Conservation (phyloP, 1,139 yeast species). For the Sugiyamaella pinicola region DNA sequence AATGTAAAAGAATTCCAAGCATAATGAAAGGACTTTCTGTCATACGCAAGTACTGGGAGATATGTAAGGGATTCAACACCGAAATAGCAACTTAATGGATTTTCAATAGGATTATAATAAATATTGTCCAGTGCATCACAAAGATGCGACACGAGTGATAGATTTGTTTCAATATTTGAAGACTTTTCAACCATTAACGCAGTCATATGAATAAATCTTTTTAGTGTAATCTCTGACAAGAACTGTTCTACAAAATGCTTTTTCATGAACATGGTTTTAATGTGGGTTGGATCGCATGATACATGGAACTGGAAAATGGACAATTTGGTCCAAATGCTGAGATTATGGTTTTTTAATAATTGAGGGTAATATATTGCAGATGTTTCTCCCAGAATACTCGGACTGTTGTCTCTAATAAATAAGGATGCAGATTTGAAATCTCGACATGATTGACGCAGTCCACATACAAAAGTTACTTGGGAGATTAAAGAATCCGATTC, state of each 20-base stretch:
- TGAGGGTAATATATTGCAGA: conserved; percentile 22
- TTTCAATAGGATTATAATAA: conserved; percentile 5
- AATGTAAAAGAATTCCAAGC: conserved; percentile 17
- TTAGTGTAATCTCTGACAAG: conserved; percentile 16
- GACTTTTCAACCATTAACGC: neutral
- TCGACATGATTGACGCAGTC: neutral
- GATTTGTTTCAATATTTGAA: neutral
- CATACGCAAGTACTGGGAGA: conserved; percentile 17
- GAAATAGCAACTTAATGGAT: conserved; percentile 11
- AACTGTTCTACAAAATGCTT: conserved; percentile 16
- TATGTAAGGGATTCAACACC: conserved; percentile 2
- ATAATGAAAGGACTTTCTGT: conserved; percentile 17
- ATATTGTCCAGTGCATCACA: conserved; percentile 14
- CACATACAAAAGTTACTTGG: neutral
- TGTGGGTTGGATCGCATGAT: conserved; percentile 13
- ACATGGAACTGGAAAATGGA: conserved; percentile 16
- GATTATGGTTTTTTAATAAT: conserved; percentile 16
- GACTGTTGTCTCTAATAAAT: conserved; percentile 3
- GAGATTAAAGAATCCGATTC: conserved; percentile 1
- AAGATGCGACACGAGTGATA: conserved; percentile 3
- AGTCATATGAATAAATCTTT: conserved; percentile 10
- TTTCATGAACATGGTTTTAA: conserved; percentile 18
- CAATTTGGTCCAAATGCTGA: conserved; percentile 22
- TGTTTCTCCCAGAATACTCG: neutral
- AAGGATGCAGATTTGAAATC: conserved; percentile 4